These are phyloP conservation scores for Aspergillus pseudotamarii DNA, from an alignment of 2,329 filamentous ascomycete species.

Conservation along the genomic window DNA sequence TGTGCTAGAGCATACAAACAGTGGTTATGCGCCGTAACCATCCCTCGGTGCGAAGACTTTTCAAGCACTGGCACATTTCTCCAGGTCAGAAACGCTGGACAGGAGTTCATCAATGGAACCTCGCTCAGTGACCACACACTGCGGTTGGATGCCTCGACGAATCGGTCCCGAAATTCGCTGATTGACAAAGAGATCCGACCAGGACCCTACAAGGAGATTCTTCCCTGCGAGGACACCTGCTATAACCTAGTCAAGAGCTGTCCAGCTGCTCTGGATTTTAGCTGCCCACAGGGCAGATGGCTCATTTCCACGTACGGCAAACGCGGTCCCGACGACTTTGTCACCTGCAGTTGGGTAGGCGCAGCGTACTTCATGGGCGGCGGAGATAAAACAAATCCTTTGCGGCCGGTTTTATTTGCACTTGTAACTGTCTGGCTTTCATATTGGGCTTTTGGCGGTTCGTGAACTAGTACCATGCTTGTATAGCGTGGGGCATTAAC, in stretches of 20 bases:
- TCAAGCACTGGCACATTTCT: slow-evolving; percentile 59
- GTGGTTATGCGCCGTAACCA: slow-evolving; percentile 92
- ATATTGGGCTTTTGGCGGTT: slow-evolving; percentile 14
- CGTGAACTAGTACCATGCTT: neutral
- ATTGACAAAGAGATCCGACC: slow-evolving; percentile 75
- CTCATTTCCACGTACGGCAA: slow-evolving; percentile 56
- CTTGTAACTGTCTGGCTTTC: slow-evolving; percentile 18
- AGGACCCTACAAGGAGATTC: slow-evolving; percentile 89
- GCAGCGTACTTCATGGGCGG: slow-evolving; percentile 55
- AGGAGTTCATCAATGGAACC: slow-evolving; percentile 71
- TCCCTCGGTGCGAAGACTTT: slow-evolving; percentile 90
- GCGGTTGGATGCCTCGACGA: slow-evolving; percentile 47
- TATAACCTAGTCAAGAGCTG: slow-evolving; percentile 84
- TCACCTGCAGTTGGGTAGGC: slow-evolving; percentile 65
- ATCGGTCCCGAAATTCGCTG: slow-evolving; percentile 66
- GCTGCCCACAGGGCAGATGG: slow-evolving; percentile 64
- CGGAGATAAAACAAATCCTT: neutral
- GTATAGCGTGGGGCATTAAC: neutral
- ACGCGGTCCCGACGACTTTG: slow-evolving; percentile 38
- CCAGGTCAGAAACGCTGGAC: slow-evolving; percentile 71
- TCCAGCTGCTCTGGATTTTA: slow-evolving; percentile 73
- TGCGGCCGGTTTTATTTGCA: slow-evolving; percentile 3
- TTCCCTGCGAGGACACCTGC: slow-evolving; percentile 87
- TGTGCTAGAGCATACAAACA: slow-evolving; percentile 82
- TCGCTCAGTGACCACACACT: slow-evolving; percentile 44